A percentile compares a stretch with the other conserved stretches of the same genome.
Evolutionary conservation across 2,329 filamentous ascomycete species (phyloP).

Genomic region (Trichoderma citrinoviride): DNA sequence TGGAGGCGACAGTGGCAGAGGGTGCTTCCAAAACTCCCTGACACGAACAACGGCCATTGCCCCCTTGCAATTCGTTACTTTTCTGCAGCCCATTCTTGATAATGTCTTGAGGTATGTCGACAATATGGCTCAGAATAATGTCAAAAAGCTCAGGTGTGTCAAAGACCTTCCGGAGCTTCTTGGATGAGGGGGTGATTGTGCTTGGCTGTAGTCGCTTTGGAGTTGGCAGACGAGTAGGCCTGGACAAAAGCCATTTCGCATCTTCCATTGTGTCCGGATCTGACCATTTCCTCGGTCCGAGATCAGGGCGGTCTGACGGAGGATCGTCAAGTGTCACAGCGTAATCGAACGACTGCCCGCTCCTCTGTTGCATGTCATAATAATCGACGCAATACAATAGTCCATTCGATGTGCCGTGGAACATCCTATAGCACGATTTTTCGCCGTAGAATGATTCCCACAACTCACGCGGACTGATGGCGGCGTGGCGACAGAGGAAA

Average conservation of each 20-base stretch:
- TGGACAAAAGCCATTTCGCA: not conserved
- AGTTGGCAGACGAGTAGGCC: not conserved
- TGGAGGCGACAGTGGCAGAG: not conserved
- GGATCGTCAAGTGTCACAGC: not conserved
- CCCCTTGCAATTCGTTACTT: not conserved
- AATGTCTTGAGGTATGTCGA: not conserved
- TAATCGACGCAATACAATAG: constrained; percentile 6
- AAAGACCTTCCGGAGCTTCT: not conserved
- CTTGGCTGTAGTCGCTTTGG: not conserved
- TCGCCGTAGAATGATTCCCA: not conserved
- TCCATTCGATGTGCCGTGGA: not conserved
- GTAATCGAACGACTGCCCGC: not conserved
- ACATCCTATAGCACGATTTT: not conserved
- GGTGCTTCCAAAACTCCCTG: not conserved
- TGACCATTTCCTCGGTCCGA: not conserved
- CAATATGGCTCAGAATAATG: not conserved
- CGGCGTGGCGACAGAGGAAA: not conserved
- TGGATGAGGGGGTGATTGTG: not conserved
- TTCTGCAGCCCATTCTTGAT: not conserved
- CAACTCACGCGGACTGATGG: not conserved
- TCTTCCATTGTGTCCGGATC: constrained; percentile 13
- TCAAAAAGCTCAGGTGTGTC: not conserved
- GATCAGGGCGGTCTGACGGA: not conserved
- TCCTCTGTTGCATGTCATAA: not conserved
- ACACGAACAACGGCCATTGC: not conserved